Base-by-base conservation (phyloP, 768 basidiomycete genomes). In the Rhizopogon sp. region DNA sequence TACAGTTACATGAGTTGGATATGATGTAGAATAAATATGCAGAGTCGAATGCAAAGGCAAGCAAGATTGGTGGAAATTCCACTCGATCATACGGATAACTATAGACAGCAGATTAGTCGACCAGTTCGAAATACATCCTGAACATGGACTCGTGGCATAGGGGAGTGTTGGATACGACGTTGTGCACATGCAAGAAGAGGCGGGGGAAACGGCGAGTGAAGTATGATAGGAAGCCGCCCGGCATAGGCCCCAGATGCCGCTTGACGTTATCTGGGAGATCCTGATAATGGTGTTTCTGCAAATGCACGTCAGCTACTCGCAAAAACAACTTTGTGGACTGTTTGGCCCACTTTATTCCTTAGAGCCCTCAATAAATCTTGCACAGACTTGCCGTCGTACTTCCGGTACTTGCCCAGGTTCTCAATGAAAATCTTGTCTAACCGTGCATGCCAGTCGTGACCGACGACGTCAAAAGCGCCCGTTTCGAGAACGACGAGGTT, bases 231-330 rank as follows among this genome's bases (percentile, higher is more conserved):
- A 90, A 98, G 10, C 96, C 96, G 58, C 88, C 87, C 0, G 97
- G 97, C 79, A 98, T 87, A 11, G 88, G 78, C 5, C 96, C 95
- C 9, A 98, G 77, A 71, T 90, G 84, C 41, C 88, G 83, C 65
- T 91, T 94, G 52, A 93, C 91, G 60, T 88, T 84, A 59, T 93
- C 92, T 1, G 96, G 96, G 10, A 99, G 73, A 71, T 99, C 97
- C 72, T 98, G 96, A 66, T 96, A 97, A 66, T 98, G 95, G 59
- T 98, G 89, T 89, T 94, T 96, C 94, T 95, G 62, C 20, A 49
- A 56, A 41, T 22, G 8, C 41, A 50, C 37, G 45, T 70, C 46
- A 65, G 56, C 11, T 60, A 17, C 20, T 22, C 5, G 14, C 37
- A 11, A 5, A 45, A 31, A 50, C 3, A 35, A 31, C 22, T 37